Base-by-base conservation (phyloP, 164 flowering plant species). In the Macadamia tetraphylla region DNA sequence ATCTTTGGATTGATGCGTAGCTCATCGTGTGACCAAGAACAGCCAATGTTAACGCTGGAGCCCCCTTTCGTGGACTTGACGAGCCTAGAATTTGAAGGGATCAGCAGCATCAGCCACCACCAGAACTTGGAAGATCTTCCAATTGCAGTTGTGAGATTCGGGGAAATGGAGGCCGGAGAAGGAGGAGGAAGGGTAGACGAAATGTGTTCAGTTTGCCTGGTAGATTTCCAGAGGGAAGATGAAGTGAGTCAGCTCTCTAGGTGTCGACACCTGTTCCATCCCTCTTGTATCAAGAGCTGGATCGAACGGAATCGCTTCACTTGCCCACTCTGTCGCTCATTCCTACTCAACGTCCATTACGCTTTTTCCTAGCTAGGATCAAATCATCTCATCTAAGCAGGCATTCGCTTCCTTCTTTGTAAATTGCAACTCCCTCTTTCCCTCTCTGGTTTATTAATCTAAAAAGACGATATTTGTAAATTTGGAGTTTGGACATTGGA, bases 241-340 rank as follows among this genome's bases (percentile, higher is more conserved):
- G 67, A 61, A 46, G 67, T 63, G 49, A 73, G 66, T 15, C 71
- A 67, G 67, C 75, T 73, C 48, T 48, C 58, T 5, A 62, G 63
- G 46, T 73, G 71, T 58, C 52, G 58, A 12, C 75, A 73, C 51
- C 46, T 62, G 67, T 73, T 67, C 58, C 75, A 73, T 9, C 4
- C 14, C 6, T 46, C 6, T 6, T 73, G 71, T 58, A 67, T 73
- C 32, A 23, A 29, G 60, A 67, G 64, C 43, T 73, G 75, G 75
- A 29, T 67, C 31, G 57, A 67, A 5, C 48, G 62, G 1, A 18
- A 67, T 57, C 67, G 12, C 8, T 68, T 67, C 71, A 62, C 71
- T 6, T 73, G 75, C n/a, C 75, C 75, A 6, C 71, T 73, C 42
- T 73, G 75, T 58, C 30, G 75, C 12, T 73, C 75, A 1, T 44